phyloP scores from a whole-genome alignment of 2,329 filamentous ascomycete species.

The Sporothrix brasiliensis region DNA sequence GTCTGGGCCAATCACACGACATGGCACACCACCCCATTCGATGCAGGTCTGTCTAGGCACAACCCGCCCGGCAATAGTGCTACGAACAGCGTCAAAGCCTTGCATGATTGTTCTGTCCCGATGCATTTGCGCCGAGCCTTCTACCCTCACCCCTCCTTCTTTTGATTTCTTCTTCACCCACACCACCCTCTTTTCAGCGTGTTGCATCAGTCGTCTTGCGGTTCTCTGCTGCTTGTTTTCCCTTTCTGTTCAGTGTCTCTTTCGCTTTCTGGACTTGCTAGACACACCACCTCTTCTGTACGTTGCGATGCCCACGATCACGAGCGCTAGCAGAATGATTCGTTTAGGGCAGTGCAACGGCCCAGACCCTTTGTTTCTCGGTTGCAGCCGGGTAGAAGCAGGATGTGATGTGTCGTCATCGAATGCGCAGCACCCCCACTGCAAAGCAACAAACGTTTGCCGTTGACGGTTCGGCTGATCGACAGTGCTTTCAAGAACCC shows the following conservation, averaged over 20 bases:
- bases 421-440: constrained; percentile 5
- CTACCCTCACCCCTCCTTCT: neutral
- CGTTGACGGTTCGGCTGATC: constrained; percentile 19
- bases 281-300: neutral
- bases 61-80: constrained; percentile 19
- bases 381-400: neutral
- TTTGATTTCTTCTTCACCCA: neutral
- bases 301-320: constrained; percentile 20
- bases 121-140: neutral
- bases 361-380: neutral
- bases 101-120: constrained; percentile 8
- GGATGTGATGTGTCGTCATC: constrained; percentile 20
- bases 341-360: neutral
- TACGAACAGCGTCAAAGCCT: constrained; percentile 28
- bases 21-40: constrained; percentile 25
- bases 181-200: constrained; percentile 18
- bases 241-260: neutral
- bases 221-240: neutral
- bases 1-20: constrained; percentile 30
- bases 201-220: neutral
- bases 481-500: neutral
- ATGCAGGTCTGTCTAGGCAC: constrained; percentile 28
- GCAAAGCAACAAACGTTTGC: neutral
- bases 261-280: neutral
- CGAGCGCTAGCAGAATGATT: constrained; percentile 15